Percentiles rank a stretch among this genome's conserved stretches.
These are phyloP conservation scores for Rosa chinensis DNA, from an alignment of 306 rosid genomes.

Conservation along the genomic window DNA sequence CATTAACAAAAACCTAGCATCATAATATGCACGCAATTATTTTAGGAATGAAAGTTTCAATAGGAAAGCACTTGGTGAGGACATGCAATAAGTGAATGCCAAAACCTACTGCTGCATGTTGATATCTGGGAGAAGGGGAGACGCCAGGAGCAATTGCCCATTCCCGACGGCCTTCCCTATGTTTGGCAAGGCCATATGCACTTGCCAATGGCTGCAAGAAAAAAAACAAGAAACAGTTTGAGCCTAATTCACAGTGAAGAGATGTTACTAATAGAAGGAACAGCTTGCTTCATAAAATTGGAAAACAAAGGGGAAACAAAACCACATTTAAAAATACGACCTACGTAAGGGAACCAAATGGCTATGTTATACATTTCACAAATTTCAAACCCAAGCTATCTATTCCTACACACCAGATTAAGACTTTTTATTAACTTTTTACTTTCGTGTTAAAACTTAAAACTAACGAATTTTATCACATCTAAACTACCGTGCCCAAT, in stretches of 20 bases:
- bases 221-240: constrained; percentile 21
- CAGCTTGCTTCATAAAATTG: neutral
- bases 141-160: constrained; percentile 99
- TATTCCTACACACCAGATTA: neutral
- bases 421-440: neutral
- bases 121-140: constrained; percentile 98
- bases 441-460: neutral
- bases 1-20: constrained; percentile 94
- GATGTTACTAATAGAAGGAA: neutral
- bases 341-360: neutral
- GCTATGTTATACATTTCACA: neutral
- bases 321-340: neutral
- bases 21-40: constrained; percentile 27
- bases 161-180: constrained; percentile 99
- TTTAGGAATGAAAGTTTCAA: constrained; percentile 22
- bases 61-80: constrained; percentile 3
- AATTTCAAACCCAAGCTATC: neutral
- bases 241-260: constrained; percentile 18
- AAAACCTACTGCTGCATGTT: constrained; percentile 93
- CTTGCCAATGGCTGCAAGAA: constrained; percentile 88
- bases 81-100: constrained; percentile 23
- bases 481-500: neutral
- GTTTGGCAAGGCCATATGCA: constrained; percentile 99
- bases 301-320: neutral
- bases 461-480: neutral